Conservation (phyloP, 345 rosid species). For the Noccaea caerulescens region DNA sequence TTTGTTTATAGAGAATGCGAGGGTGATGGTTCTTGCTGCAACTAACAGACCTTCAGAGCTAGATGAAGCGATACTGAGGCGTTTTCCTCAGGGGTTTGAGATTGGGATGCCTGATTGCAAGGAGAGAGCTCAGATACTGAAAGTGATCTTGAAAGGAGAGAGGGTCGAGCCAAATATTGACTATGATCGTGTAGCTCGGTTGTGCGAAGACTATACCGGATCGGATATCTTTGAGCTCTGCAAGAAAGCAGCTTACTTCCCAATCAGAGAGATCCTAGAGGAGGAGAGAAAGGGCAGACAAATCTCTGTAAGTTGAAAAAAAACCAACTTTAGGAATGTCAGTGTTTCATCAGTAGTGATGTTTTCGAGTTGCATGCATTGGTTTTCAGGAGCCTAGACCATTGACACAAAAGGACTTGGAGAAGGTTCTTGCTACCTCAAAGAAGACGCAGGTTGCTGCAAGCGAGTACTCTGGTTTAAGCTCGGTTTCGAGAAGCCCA, state of each 20-base stretch:
- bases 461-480: slow-evolving; percentile 59
- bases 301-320: slow-evolving; percentile 49
- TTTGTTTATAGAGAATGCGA: slow-evolving; percentile 70
- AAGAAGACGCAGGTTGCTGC: slow-evolving; percentile 79
- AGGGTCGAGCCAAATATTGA: slow-evolving; percentile 60
- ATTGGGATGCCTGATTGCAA: slow-evolving; percentile 77
- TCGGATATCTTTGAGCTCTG: slow-evolving; percentile 95
- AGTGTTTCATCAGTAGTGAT: slow-evolving; percentile 18
- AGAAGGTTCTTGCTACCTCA: slow-evolving; percentile 65
- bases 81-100: slow-evolving; percentile 95
- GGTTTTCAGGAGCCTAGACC: slow-evolving; percentile 68
- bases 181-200: slow-evolving; percentile 63
- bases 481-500: slow-evolving; percentile 57
- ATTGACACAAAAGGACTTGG: slow-evolving; percentile 65
- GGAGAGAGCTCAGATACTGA: slow-evolving; percentile 77
- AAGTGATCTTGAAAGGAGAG: slow-evolving; percentile 83
- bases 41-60: slow-evolving; percentile 98
- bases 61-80: slow-evolving; percentile 92
- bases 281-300: slow-evolving; percentile 74
- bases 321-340: not conserved
- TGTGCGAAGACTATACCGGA: slow-evolving; percentile 81
- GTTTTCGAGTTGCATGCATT: not conserved
- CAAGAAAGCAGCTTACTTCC: slow-evolving; percentile 92
- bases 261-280: slow-evolving; percentile 80
- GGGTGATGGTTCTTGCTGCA: slow-evolving; percentile 98